Conservation (phyloP, 306 rosid species). For the Quercus ilex region DNA sequence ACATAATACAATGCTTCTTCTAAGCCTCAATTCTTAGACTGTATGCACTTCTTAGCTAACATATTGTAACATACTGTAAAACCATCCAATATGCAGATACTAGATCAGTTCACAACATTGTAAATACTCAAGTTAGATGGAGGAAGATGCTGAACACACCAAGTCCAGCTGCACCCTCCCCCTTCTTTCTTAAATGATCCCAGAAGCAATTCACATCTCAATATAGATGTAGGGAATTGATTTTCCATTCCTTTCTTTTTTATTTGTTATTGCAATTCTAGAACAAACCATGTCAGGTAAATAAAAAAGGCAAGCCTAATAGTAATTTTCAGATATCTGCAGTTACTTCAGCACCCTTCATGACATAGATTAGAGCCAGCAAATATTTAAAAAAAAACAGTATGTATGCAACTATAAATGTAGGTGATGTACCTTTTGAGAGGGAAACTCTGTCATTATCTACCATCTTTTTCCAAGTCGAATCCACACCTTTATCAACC, state of each 20-base stretch:
- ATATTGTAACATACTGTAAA: neutral
- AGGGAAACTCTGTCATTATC: conserved; percentile 7
- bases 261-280: neutral
- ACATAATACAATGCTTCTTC: neutral
- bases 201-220: neutral
- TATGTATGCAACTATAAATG: neutral
- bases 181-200: neutral
- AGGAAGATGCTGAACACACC: neutral
- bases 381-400: neutral
- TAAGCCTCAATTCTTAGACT: neutral
- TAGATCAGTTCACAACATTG: neutral
- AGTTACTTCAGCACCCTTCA: neutral
- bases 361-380: neutral
- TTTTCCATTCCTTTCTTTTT: neutral
- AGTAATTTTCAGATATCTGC: neutral
- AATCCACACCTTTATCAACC: conserved; percentile 34
- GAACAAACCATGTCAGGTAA: neutral
- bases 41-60: neutral
- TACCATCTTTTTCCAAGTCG: conserved; percentile 30
- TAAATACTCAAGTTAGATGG: neutral
- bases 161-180: neutral
- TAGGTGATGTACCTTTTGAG: conserved; percentile 47
- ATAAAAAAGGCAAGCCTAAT: neutral
- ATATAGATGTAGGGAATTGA: neutral
- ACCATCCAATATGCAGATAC: neutral